These are phyloP conservation scores for Striga hermonthica DNA, from an alignment of 305 asterid genomes.

Conservation along the genomic window DNA sequence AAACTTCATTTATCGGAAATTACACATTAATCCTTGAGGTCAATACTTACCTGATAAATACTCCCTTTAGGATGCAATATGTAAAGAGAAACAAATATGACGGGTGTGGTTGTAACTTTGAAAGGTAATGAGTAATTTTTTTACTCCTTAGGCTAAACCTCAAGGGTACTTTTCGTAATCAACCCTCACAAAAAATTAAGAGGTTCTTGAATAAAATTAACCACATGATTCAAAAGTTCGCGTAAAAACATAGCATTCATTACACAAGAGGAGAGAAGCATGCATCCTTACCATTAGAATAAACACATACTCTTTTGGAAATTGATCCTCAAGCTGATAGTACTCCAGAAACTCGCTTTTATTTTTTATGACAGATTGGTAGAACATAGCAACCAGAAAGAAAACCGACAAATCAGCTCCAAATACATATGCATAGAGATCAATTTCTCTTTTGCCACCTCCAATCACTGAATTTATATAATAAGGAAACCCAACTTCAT, in stretches of 20 bases:
- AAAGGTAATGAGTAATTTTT: neutral
- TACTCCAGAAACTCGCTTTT: slow-evolving; percentile 90
- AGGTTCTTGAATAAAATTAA: slow-evolving; percentile 2
- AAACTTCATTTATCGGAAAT: neutral
- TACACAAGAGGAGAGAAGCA: slow-evolving; percentile 26
- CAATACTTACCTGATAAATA: neutral
- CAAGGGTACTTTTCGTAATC: neutral
- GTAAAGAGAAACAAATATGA: neutral
- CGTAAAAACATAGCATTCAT: slow-evolving; percentile 10
- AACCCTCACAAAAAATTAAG: neutral
- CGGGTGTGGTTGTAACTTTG: neutral
- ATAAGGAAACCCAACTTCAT: slow-evolving; percentile 80
- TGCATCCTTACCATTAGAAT: slow-evolving; percentile 73
- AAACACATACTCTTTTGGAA: slow-evolving; percentile 90
- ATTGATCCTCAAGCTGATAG: slow-evolving; percentile 99
- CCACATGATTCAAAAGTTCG: slow-evolving; percentile 5
- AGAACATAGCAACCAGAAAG: slow-evolving; percentile 91
- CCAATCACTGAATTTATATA: slow-evolving; percentile 77
- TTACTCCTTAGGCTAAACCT: neutral
- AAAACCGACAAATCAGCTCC: slow-evolving; percentile 93
- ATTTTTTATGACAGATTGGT: slow-evolving; percentile 87
- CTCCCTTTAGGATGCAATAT: neutral
- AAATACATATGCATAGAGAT: slow-evolving; percentile 90
- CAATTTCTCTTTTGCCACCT: slow-evolving; percentile 95
- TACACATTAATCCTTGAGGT: neutral